Evolutionary conservation across 106 monocot genomes (phyloP).

Genomic region (Allium cepa): DNA sequence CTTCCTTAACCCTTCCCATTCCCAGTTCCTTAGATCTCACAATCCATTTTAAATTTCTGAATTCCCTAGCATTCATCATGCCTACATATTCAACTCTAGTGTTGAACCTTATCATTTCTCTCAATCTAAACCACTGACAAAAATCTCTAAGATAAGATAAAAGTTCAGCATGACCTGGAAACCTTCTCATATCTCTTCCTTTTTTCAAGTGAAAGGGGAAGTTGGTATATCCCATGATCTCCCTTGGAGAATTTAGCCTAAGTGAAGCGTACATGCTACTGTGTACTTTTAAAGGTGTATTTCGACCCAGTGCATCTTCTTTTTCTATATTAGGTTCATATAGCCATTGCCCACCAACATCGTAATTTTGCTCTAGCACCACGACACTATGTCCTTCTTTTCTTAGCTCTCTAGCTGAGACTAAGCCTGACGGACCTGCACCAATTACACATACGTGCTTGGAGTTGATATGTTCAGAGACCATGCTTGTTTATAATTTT

Average conservation of each 20-base stretch:
- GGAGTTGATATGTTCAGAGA: conserved; percentile 13
- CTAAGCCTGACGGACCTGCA: conserved; percentile 59
- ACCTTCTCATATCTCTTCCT: conserved; percentile 47
- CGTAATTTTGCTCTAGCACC: conserved; percentile 51
- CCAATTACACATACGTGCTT: conserved; percentile 58
- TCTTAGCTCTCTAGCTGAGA: conserved; percentile 55
- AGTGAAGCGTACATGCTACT: conserved; percentile 58
- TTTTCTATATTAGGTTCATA: conserved; percentile 29
- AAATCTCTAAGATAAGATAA: conserved; percentile 46
- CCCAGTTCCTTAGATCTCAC: conserved; percentile 28
- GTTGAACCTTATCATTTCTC: conserved; percentile 47
- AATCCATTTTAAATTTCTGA: conserved; percentile 26
- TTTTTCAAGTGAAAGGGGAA: conserved; percentile 47
- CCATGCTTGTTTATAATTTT: conserved; percentile 20
- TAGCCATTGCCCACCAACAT: conserved; percentile 66
- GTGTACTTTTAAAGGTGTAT: conserved; percentile 23
- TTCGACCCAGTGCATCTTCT: conserved; percentile 30
- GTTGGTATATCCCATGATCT: conserved; percentile 57
- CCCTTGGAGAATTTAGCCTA: conserved; percentile 40
- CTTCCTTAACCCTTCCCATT: conserved; percentile 19
- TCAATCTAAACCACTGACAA: conserved; percentile 32
- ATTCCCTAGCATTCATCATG: conserved; percentile 6
- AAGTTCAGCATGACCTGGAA: conserved; percentile 53
- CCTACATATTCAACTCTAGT: conserved; percentile 51
- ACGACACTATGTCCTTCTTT: conserved; percentile 33